Conservation (phyloP, 1,139 yeast species). For the Saccharomycopsis hybrid region DNA sequence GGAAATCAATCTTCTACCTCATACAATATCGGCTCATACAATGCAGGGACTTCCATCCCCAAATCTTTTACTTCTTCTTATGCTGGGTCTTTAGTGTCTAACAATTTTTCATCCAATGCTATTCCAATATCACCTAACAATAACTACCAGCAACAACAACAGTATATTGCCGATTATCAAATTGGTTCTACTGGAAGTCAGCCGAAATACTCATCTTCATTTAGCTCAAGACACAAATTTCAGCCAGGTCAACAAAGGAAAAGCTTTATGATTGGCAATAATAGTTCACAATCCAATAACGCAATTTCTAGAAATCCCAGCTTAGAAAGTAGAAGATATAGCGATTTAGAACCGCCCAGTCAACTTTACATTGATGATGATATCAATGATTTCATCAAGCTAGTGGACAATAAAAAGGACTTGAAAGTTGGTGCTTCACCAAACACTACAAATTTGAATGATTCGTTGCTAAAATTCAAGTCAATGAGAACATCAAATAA, state of each 20-base stretch:
- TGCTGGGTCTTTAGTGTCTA: constrained; percentile 28
- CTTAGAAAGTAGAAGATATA: constrained; percentile 9
- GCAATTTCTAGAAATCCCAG: constrained; percentile 10
- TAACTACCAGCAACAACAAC: neutral
- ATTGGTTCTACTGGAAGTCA: constrained; percentile 2
- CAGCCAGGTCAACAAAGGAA: constrained; percentile 6
- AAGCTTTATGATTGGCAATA: constrained; percentile 5
- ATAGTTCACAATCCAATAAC: neutral
- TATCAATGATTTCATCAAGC: constrained; percentile 69
- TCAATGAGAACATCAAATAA: constrained; percentile 40
- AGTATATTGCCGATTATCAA: neutral
- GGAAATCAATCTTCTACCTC: neutral
- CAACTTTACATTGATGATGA: constrained; percentile 58
- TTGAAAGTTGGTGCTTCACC: constrained; percentile 30
- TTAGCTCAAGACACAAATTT: constrained; percentile 38
- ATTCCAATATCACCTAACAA: constrained; percentile 1
- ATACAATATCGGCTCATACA: constrained; percentile 7
- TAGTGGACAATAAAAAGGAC: constrained; percentile 67
- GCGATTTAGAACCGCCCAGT: constrained; percentile 12
- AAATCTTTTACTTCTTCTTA: constrained; percentile 15
- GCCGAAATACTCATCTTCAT: constrained; percentile 44
- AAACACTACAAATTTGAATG: constrained; percentile 28
- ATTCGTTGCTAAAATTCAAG: constrained; percentile 42
- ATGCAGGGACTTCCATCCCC: constrained; percentile 9
- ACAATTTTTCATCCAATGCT: neutral